Base-by-base conservation (phyloP, 768 basidiomycete genomes). In the Suillus paluster region DNA sequence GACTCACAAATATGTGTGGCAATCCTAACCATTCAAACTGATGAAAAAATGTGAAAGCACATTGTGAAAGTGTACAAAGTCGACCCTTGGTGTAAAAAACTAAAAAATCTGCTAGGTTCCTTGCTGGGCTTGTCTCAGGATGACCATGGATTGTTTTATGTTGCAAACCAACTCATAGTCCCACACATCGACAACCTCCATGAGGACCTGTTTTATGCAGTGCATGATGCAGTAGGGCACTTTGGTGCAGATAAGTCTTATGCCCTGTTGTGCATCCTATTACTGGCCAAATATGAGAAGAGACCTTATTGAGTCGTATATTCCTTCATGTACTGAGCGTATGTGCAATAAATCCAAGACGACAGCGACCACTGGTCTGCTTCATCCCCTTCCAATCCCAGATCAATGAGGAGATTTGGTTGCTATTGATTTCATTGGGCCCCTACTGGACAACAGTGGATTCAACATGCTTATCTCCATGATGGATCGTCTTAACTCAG, bases 351-450 rank as follows among this genome's bases (percentile, higher is more conserved):
- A 77, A 55, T 46, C 59, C 0, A 45, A 30, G 11, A 68, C 67
- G 0, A 39, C 61, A 14, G 59, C 54, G 42, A 61, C 67, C 49
- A 11, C 67, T 5, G 64, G 68, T 25, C 66, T 70, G 9, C 58
- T 67, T 4, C 61, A 62, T 30, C 69, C 67, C 0, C 59, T 74
- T 0, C 67, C 72, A 1, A 52, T 73, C 0, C 71, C 68, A 6
- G 67, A 73, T 23, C 44, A 25, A 2, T 62, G 68, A 6, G 62
- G 67, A 7, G 63, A 69, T 23, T 61, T 58, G 10, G 64, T 77
- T 2, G 65, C 69, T 1, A 68, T 77, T 4, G 73, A 77, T 59
- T 77, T 79, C 49, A 64, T 80, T 19, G 77, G 76, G 0, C 78
- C 76, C 0, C 57, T 79, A 1, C 79, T 74, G 0, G 46, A 62